These are phyloP conservation scores for Anisodus acutangulus DNA, from an alignment of 257 asterid species.

Conservation along the genomic window DNA sequence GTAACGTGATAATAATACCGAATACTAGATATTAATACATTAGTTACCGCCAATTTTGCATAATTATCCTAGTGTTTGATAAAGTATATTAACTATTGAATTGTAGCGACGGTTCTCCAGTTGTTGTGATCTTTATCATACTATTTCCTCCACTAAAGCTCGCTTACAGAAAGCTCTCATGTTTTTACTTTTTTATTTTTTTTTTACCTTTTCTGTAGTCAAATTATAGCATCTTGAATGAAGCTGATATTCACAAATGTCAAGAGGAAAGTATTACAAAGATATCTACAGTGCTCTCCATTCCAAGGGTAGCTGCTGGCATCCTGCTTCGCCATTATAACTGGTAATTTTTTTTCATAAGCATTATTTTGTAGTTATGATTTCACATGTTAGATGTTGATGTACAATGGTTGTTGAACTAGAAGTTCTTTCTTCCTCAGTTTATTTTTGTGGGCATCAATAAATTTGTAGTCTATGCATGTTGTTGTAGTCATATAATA, in stretches of 20 bases:
- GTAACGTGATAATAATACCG: neutral
- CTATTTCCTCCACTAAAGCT: neutral
- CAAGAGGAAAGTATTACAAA: constrained; percentile 82
- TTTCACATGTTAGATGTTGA: neutral
- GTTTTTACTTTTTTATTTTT: neutral
- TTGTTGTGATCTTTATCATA: constrained; percentile 21
- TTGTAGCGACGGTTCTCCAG: constrained; percentile 6
- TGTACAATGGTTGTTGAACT: constrained; percentile 7
- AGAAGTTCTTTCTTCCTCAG: constrained; percentile 10
- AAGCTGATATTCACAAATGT: constrained; percentile 74
- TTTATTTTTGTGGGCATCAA: constrained; percentile 15
- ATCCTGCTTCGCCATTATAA: constrained; percentile 88
- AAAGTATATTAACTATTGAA: neutral
- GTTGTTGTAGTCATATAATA: neutral
- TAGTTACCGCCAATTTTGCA: neutral
- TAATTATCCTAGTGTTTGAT: neutral
- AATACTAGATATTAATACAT: neutral
- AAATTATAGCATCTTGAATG: constrained; percentile 72
- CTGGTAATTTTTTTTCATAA: constrained; percentile 58
- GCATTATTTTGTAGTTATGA: constrained; percentile 32
- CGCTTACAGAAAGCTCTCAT: neutral
- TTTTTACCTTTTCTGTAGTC: constrained; percentile 41
- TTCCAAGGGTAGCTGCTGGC: constrained; percentile 82
- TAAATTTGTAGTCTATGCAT: neutral
- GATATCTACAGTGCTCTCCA: constrained; percentile 79